phyloP scores from a whole-genome alignment of 352 stramenopile species.

The Phytophthora tentaculata region DNA sequence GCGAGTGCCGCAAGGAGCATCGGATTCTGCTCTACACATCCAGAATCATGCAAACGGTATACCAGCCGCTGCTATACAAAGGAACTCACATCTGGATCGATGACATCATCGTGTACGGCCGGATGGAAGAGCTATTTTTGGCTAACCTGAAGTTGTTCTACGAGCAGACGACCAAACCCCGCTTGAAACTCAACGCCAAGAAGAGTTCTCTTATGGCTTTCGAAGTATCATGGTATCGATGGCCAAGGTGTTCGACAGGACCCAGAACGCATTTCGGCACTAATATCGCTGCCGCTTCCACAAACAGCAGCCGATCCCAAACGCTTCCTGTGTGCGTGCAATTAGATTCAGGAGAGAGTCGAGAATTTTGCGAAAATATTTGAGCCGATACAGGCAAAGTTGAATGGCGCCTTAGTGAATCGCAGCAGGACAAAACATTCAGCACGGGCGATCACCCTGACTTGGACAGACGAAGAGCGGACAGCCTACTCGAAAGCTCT shows the following conservation, averaged over 20 bases:
- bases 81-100: conserved; percentile 34
- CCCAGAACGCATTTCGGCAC: conserved; percentile 1
- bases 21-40: too few relatives aligned
- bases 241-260: conserved; percentile 20
- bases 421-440: conserved; percentile 9
- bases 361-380: conserved; percentile 23
- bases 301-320: conserved; percentile 24
- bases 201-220: conserved; percentile 27
- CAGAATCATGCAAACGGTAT: conserved; percentile 9
- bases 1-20: background rate
- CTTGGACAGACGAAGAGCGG: background rate
- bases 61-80: conserved; percentile 27
- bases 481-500: background rate
- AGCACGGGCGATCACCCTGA: background rate
- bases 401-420: conserved; percentile 14
- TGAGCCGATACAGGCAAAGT: conserved; percentile 16
- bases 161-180: conserved; percentile 6
- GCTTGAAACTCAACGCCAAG: conserved; percentile 31
- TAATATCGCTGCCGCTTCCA: conserved; percentile 13
- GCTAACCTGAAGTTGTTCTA: conserved; percentile 19
- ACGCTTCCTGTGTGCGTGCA: conserved; percentile 29
- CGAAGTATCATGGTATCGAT: conserved; percentile 31
- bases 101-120: conserved; percentile 30
- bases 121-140: conserved; percentile 18
- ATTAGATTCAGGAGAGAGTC: conserved; percentile 32